Base-by-base conservation (phyloP, 257 asterid genomes). In the Catharanthus roseus region DNA sequence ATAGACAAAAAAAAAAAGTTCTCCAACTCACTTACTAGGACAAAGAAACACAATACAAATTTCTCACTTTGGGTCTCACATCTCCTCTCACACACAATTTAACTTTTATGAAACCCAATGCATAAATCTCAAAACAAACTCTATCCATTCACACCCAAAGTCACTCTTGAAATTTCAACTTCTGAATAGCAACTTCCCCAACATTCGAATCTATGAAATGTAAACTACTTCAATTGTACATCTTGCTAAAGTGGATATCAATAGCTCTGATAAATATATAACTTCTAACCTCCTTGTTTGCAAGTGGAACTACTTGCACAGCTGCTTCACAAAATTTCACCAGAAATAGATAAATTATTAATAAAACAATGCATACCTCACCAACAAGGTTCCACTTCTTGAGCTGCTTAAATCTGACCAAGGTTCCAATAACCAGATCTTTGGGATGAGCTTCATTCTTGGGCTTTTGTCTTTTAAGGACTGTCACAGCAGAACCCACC, bases 301-400 rank as follows among this genome's bases (percentile, higher is more conserved):
- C 23, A 26, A 56, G 36, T 56, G 16, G 11, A 58, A 31, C 21
- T 57, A 28, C 5, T 26, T 57, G 28, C 5, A 18, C 5, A 4
- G 13, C 1, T 57, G 23, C 42, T 58, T 58, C 41, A 58, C 11
- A 58, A 58, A 68, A 45, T 47, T 21, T 39, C 19, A 51, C 28
- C n/a, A 66, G 33, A 51, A n/a, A 67, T 9, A 58, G 65, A 31
- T 3, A 34, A 49, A 49, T 49, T 61, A 62, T 16, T 9, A 62
- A 36, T 9, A 21, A 62, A 19, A 62, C 2, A 19, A 33, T 62
- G 29, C 49, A 65, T 80, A 93, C 99, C 99, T 95, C 97, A 75
- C 93, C 56, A 71, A 95, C 97, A 77, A 91, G 90, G 82, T 87
- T 83, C 99, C 99, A 91, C 76, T 89, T 95, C 90, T 86, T 91